Conservation (phyloP, 768 basidiomycete species). For the Lactarius indigo region DNA sequence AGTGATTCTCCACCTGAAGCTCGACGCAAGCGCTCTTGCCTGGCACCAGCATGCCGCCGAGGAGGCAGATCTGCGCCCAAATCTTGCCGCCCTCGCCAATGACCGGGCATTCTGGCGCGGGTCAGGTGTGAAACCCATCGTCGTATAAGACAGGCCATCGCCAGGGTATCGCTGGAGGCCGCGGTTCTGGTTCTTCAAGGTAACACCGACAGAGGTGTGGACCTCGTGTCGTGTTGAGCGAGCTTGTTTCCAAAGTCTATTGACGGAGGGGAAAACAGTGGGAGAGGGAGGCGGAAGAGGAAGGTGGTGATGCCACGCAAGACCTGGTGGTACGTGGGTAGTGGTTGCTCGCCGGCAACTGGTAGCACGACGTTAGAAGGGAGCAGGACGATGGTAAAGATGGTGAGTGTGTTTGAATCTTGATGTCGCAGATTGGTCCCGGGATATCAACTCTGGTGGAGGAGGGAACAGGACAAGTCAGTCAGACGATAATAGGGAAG, state of each 20-base stretch:
- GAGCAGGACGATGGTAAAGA: slow-evolving; percentile 73
- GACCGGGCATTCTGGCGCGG: slow-evolving; percentile 53
- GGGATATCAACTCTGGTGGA: slow-evolving; percentile 61
- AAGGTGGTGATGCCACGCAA: slow-evolving; percentile 76
- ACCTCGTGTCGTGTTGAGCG: slow-evolving; percentile 72
- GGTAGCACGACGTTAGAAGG: slow-evolving; percentile 80
- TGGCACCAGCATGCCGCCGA: slow-evolving; percentile 61
- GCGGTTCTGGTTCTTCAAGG: slow-evolving; percentile 67
- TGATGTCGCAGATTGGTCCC: slow-evolving; percentile 77
- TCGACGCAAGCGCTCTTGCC: slow-evolving; percentile 72
- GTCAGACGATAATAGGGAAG: not conserved
- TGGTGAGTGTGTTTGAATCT: slow-evolving; percentile 68
- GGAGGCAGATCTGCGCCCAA: slow-evolving; percentile 68
- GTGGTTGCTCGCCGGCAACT: slow-evolving; percentile 50
- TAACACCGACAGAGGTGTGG: slow-evolving; percentile 64
- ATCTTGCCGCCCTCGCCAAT: slow-evolving; percentile 79
- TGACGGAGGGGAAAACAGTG: slow-evolving; percentile 61
- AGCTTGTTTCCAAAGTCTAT: slow-evolving; percentile 67
- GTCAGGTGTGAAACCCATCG: slow-evolving; percentile 32
- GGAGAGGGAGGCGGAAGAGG: slow-evolving; percentile 70
- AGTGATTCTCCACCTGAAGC: slow-evolving; percentile 78
- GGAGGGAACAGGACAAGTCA: not conserved
- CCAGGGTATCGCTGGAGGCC: slow-evolving; percentile 48
- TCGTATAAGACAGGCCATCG: slow-evolving; percentile 24
- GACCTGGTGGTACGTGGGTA: slow-evolving; percentile 73